Evolutionary conservation across 139 green algal species (phyloP), one percentile per base, ranked within the genome.

Genomic region (Chara braunii): DNA sequence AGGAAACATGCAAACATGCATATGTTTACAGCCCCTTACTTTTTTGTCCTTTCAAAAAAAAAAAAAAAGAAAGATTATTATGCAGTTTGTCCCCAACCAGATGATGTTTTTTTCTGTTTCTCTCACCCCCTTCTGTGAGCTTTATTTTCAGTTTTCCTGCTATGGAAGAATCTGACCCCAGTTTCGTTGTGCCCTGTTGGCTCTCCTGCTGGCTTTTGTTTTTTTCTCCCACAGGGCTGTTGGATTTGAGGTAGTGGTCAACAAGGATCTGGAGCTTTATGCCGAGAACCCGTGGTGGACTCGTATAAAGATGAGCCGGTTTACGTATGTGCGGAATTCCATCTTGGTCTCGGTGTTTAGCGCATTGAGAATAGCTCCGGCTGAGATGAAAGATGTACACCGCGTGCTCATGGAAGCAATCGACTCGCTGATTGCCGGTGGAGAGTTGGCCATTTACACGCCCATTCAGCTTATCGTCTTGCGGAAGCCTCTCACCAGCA

Each of bases 401-500:
- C 78, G 90, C 52, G 98, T 99, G 93, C 81, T 99, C 32, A 74
- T 91, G n/a, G 74, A 87, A n/a, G 85, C 89, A 33, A 83, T 85
- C 2, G 65, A 70, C 64, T 75, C 74, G 68, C 81, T 98, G n/a
- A 81, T 92, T 28, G 74, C 83, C 35, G 89, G 87, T 43, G 93
- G 91, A 14, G 77, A 92, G 64, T 82, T 81, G 3, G 90, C 88
- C 26, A 84, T 96, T 43, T 99, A 98, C 84, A 89, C 90, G 0
- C 93, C 93, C 50, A 96, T 96, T 87, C 88, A 98, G 79, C 80
- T 96, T 68, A 72, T 98, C 30, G 75, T 96, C 1, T 90, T 96
- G 74, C 56, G 83, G 50, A 99, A 99, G 84, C 91, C 90, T 3
- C 40, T 50, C n/a, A n/a, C n/a, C n/a, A n/a, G n/a, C n/a, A n/a